Base-by-base conservation (phyloP, 805 yeast species). In the Ogataea salicorniae region DNA sequence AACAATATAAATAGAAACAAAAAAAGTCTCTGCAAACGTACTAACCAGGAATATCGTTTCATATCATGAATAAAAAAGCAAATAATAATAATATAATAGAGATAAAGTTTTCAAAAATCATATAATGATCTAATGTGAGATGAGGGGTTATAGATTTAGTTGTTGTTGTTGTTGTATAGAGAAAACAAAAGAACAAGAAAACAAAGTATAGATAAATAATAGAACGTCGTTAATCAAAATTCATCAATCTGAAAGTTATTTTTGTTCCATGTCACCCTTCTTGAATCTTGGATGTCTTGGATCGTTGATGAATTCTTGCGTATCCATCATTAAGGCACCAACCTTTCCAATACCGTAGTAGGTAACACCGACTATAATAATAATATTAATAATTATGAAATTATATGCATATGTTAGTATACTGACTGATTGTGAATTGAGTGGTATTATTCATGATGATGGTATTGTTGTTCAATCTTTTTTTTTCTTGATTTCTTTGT, bases 231-330 rank as follows among this genome's bases (percentile, higher is more conserved):
- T 15, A 23, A 23, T 22, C 14, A 9, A 11, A 17, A 31, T 35
- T 22, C 15, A 18, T 20, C 6, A n/a, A 14, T 15, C 8, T 18
- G 13, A 26, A 34, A 46, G 46, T 53, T 60, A 64, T 61, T 63
- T 64, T 59, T 58, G 51, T 51, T 59, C 67, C 44, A 59, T 49
- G 46, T 65, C 68, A 55, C 69, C 69, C 48, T 52, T 51, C 57
- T 63, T 73, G 68, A 87, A 86, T 75, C 95, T 84, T 72, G 97
- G 97, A 77, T 89, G 89, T 79, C 96, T 87, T 75, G 97, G 96
- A 74, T 89, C 96, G 71, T 89, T 88, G 73, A 83, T 81, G 77
- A 83, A 89, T 73, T 87, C 95, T 54, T 77, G 78, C 51, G 92
- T 76, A 77, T 82, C 75, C 70, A 81, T 74, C 60, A 87, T 77